Percentiles rank a stretch among this genome's conserved stretches.
Evolutionary conservation across 2,329 filamentous ascomycete genomes (phyloP).

Genomic region (Aspergillus puulaauensis): DNA sequence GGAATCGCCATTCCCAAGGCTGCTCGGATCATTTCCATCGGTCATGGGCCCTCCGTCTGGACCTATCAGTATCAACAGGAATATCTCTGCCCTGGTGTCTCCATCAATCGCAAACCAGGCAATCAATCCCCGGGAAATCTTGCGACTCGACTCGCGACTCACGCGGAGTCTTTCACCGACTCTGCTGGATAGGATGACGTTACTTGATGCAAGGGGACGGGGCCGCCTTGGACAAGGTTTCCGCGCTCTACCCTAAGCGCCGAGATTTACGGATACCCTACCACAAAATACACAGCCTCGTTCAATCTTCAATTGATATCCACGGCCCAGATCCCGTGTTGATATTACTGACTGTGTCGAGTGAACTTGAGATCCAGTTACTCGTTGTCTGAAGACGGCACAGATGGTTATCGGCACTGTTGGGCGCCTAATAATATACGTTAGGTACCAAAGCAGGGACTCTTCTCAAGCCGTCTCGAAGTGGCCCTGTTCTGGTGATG

Average conservation of each 20-base stretch:
- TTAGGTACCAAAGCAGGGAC: conserved; percentile 6
- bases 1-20: background rate
- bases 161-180: conserved; percentile 4
- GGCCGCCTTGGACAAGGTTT: background rate
- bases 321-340: background rate
- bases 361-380: background rate
- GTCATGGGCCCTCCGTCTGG: background rate
- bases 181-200: background rate
- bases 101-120: background rate
- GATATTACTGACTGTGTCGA: background rate
- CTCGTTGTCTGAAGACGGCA: background rate
- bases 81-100: background rate
- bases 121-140: conserved; percentile 1
- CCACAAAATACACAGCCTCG: conserved; percentile 2
- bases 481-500: background rate
- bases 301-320: background rate
- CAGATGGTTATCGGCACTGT: background rate
- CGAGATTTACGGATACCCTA: background rate
- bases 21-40: background rate
- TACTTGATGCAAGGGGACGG: conserved; percentile 1
- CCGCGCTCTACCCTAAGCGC: background rate
- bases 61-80: background rate
- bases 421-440: background rate
- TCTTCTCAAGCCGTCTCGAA: background rate
- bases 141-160: background rate